phyloP scores from a whole-genome alignment of 2,329 filamentous ascomycete genomes.

The Epichloe uncinata region DNA sequence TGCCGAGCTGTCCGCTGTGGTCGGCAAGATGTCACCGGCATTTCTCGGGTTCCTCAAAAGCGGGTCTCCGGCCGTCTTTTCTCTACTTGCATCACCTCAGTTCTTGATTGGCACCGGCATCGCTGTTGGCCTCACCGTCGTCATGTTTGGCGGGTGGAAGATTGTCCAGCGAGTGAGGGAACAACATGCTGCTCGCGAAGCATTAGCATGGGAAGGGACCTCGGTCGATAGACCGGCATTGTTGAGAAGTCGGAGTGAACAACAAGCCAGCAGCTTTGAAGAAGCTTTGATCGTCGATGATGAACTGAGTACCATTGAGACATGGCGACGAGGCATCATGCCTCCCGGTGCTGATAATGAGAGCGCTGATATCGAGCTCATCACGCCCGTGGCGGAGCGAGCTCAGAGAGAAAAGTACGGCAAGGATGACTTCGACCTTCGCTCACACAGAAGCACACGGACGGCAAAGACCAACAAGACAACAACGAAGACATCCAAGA shows the following conservation, averaged over 20 bases:
- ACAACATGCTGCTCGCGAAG: constrained; percentile 18
- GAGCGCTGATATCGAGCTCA: constrained; percentile 40
- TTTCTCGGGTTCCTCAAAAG: constrained; percentile 65
- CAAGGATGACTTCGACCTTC: constrained; percentile 27
- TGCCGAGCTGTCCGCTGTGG: constrained; percentile 74
- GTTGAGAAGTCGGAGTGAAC: constrained; percentile 16
- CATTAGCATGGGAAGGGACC: constrained; percentile 14
- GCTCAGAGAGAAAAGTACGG: constrained; percentile 24
- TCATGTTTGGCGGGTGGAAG: constrained; percentile 93
- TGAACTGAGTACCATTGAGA: constrained; percentile 44
- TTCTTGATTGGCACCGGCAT: constrained; percentile 89
- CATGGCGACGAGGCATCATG: constrained; percentile 43
- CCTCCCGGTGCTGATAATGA: constrained; percentile 30
- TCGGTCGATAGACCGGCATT: constrained; percentile 14
- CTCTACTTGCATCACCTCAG: constrained; percentile 75
- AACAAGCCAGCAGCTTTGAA: constrained; percentile 27
- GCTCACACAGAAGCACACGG: constrained; percentile 21
- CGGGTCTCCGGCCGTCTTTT: constrained; percentile 74
- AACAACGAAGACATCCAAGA: constrained; percentile 16
- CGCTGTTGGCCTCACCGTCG: constrained; percentile 82
- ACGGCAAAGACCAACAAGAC: constrained; percentile 16
- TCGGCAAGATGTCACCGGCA: constrained; percentile 71
- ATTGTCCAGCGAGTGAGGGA: constrained; percentile 77
- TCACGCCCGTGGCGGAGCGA: constrained; percentile 40
- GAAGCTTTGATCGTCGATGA: constrained; percentile 45